A percentile compares a stretch with the other conserved stretches of the same genome.
Evolutionary conservation across 768 basidiomycete genomes (phyloP).

Genomic region (Russula vinacea): DNA sequence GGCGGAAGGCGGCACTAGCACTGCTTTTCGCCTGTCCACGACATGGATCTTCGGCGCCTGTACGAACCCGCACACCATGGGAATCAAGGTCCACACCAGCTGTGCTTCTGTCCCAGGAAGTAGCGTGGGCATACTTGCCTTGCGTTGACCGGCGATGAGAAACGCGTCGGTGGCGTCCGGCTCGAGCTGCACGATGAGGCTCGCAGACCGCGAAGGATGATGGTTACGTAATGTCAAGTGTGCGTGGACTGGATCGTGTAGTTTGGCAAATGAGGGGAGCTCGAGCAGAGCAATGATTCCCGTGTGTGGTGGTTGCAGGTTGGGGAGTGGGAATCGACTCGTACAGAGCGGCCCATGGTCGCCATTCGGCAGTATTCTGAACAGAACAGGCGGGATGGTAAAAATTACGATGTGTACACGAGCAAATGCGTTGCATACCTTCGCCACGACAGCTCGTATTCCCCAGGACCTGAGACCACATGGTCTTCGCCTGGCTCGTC

Average conservation of each 20-base stretch:
- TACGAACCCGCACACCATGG: constrained; percentile 70
- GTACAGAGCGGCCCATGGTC: constrained; percentile 45
- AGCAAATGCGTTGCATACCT: constrained; percentile 42
- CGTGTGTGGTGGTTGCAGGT: constrained; percentile 57
- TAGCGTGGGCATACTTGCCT: constrained; percentile 64
- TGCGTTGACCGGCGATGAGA: constrained; percentile 73
- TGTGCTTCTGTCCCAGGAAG: constrained; percentile 67
- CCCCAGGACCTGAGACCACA: constrained; percentile 50
- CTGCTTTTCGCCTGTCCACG: constrained; percentile 42
- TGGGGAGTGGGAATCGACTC: constrained; percentile 57
- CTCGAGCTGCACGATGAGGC: constrained; percentile 70
- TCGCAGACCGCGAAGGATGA: constrained; percentile 60
- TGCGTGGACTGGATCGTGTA: constrained; percentile 61
- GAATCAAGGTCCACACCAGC: constrained; percentile 65
- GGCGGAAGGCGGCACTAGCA: not conserved
- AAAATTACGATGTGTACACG: not conserved
- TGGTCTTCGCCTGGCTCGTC: constrained; percentile 40
- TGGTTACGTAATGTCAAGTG: constrained; percentile 63
- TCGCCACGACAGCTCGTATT: constrained; percentile 62
- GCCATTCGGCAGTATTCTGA: constrained; percentile 49
- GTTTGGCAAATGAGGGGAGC: constrained; percentile 56
- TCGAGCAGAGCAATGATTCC: constrained; percentile 63
- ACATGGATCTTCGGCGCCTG: constrained; percentile 62
- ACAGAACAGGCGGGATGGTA: constrained; percentile 9
- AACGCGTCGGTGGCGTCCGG: constrained; percentile 67